A percentile compares a stretch with the other conserved stretches of the same genome.
phyloP scores from a whole-genome alignment of 495 filamentous ascomycete species.

The Thermochaetoides thermophila region DNA sequence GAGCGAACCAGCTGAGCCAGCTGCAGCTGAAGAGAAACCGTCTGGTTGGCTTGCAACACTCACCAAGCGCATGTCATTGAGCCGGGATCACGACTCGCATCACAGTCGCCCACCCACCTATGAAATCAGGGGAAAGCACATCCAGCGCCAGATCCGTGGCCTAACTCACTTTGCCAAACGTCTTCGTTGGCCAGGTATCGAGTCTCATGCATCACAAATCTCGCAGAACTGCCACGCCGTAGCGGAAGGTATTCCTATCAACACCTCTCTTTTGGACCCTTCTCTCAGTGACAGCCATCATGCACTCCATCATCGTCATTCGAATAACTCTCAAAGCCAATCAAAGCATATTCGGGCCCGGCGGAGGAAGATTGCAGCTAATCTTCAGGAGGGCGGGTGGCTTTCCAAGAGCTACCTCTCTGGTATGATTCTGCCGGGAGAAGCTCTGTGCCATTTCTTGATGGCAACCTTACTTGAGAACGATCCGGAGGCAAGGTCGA shows the following conservation, averaged over 20 bases:
- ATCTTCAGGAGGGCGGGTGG: conserved; percentile 52
- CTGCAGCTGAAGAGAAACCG: conserved; percentile 16
- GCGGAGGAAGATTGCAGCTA: conserved; percentile 26
- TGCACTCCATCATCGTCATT: conserved; percentile 27
- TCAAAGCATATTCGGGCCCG: conserved; percentile 16
- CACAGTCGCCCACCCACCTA: conserved; percentile 22
- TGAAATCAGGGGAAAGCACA: conserved; percentile 29
- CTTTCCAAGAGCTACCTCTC: conserved; percentile 65
- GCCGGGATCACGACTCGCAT: conserved; percentile 22
- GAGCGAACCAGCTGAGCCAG: conserved; percentile 25
- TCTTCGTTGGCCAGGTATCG: conserved; percentile 39
- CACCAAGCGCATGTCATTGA: conserved; percentile 35
- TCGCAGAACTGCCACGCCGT: conserved; percentile 25
- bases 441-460: conserved; percentile 56
- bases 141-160: conserved; percentile 37
- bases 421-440: conserved; percentile 65
- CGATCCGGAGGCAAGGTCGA: conserved; percentile 46
- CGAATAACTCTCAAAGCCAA: conserved; percentile 12
- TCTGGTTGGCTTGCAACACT: conserved; percentile 37
- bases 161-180: conserved; percentile 42
- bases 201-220: conserved; percentile 23
- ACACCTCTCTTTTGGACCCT: conserved; percentile 24
- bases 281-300: conserved; percentile 21
- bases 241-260: conserved; percentile 26
- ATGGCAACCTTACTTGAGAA: conserved; percentile 70